These are phyloP conservation scores for Erodium texanum DNA, from an alignment of 441 rosid genomes.

Conservation along the genomic window DNA sequence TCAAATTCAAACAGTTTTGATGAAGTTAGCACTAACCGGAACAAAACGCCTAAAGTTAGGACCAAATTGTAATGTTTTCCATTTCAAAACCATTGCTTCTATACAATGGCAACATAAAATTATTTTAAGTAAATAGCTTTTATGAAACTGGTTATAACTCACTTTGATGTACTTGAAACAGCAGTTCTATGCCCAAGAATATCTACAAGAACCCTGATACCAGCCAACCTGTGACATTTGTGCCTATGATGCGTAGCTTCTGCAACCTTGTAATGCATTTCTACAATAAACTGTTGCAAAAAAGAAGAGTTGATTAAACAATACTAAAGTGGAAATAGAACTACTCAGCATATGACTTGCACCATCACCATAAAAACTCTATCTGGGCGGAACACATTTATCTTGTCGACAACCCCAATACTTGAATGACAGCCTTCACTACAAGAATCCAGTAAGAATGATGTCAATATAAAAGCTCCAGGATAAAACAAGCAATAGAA, in stretches of 20 bases:
- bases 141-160: constrained; percentile 24
- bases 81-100: background rate
- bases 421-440: constrained; percentile 46
- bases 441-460: constrained; percentile 28
- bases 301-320: constrained; percentile 1
- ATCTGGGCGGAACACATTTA: constrained; percentile 88
- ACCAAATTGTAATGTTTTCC: background rate
- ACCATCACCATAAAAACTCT: constrained; percentile 85
- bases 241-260: constrained; percentile 83
- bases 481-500: constrained; percentile 14
- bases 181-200: constrained; percentile 78
- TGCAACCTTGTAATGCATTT: constrained; percentile 74
- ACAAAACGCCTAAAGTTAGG: background rate
- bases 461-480: constrained; percentile 12
- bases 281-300: constrained; percentile 60
- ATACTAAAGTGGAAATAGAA: constrained; percentile 16
- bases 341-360: constrained; percentile 8
- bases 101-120: constrained; percentile 7
- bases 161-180: constrained; percentile 78
- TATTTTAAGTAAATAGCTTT: background rate
- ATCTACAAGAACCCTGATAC: constrained; percentile 71
- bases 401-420: constrained; percentile 60
- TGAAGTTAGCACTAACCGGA: background rate
- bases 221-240: constrained; percentile 68
- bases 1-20: background rate